phyloP scores from a whole-genome alignment of 2,329 filamentous ascomycete species.

The Phyllosticta citriasiana region DNA sequence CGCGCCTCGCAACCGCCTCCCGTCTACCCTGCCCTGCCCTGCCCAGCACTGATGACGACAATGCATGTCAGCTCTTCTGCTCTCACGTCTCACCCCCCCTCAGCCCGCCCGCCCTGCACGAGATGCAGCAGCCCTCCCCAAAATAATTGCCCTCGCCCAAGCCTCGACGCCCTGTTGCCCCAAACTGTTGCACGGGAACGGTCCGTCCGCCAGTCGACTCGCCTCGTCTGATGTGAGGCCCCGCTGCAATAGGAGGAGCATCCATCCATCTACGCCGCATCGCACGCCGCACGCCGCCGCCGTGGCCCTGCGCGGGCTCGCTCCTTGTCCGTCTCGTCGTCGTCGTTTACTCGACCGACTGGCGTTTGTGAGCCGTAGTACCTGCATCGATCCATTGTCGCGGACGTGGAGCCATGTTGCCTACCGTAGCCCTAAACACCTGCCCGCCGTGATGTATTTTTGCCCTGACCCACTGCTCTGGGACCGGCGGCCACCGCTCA shows the following conservation, averaged over 20 bases:
- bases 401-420: slow-evolving; percentile 1
- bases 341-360: neutral
- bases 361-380: slow-evolving; percentile 5
- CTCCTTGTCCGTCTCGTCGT: neutral
- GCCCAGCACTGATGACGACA: neutral
- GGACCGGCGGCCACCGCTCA: slow-evolving; percentile 1
- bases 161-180: slow-evolving; percentile 6
- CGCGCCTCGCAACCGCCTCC: neutral
- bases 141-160: slow-evolving; percentile 1
- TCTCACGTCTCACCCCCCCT: neutral
- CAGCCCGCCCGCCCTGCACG: neutral
- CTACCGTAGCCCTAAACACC: slow-evolving; percentile 6
- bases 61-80: neutral
- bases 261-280: neutral
- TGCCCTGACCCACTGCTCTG: slow-evolving; percentile 6
- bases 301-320: neutral
- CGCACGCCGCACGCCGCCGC: neutral
- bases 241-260: neutral
- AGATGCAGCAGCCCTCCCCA: neutral
- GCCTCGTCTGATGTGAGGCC: neutral
- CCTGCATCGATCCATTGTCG: slow-evolving; percentile 6
- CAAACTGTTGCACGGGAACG: slow-evolving; percentile 10
- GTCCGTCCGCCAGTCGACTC: slow-evolving; percentile 6
- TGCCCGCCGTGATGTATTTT: slow-evolving; percentile 7
- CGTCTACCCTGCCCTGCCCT: neutral